Evolutionary conservation across 345 rosid genomes (phyloP).

Genomic region (Combretum micranthum): DNA sequence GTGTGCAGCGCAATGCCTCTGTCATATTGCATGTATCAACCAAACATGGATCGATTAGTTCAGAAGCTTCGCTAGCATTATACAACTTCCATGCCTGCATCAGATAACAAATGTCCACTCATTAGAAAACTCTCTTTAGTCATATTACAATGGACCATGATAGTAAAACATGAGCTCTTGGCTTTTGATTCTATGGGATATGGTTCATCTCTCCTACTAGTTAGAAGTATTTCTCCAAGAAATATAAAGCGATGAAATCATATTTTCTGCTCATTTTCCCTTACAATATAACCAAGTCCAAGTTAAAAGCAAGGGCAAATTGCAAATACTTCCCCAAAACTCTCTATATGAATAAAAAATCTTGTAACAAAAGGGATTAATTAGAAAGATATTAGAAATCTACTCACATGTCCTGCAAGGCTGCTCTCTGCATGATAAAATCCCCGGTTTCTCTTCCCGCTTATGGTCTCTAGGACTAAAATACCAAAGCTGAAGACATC

Average conservation of each 20-base stretch:
- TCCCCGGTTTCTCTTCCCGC: constrained; percentile 33
- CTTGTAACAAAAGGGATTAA: background rate
- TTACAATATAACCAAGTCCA: too few species aligned
- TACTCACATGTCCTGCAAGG: constrained; percentile 37
- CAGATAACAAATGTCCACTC: background rate
- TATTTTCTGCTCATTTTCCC: too few species aligned
- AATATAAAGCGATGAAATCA: too few species aligned
- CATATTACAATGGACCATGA: too few species aligned
- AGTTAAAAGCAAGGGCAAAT: too few species aligned
- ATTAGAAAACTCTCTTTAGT: background rate
- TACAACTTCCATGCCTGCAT: constrained; percentile 31
- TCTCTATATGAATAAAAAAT: too few species aligned
- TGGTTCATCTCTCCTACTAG: too few species aligned
- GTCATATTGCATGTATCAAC: constrained; percentile 14
- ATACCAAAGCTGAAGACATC: constrained; percentile 47
- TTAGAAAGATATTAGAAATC: background rate
- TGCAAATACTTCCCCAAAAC: background rate
- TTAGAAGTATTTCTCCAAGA: too few species aligned
- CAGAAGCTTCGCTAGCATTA: constrained; percentile 19
- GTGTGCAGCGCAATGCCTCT: constrained; percentile 32
- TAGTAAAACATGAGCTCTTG: too few species aligned
- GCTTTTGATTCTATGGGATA: too few species aligned
- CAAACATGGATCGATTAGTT: constrained; percentile 18
- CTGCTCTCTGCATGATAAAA: constrained; percentile 26
- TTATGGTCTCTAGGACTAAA: constrained; percentile 33